These are phyloP conservation scores for Conticribra weissflogii DNA, from an alignment of 108 stramenopile species.

Conservation along the genomic window DNA sequence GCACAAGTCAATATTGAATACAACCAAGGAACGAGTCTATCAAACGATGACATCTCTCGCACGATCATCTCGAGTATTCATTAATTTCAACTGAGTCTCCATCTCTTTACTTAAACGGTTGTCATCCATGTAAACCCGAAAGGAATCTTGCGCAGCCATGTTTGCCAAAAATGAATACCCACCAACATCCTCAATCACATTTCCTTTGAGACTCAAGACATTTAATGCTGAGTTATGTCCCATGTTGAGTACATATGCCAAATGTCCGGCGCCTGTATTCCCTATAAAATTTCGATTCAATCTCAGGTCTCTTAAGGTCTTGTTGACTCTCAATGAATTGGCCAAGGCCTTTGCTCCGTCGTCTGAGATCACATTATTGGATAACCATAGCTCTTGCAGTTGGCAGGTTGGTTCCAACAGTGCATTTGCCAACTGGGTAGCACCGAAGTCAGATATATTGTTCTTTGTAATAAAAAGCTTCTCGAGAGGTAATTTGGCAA, in stretches of 20 bases:
- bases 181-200: background rate
- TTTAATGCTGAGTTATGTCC: background rate
- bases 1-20: no score
- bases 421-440: background rate
- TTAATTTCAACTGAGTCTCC: no score
- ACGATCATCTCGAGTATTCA: no score
- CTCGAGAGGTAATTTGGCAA: background rate
- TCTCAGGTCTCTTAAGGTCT: background rate
- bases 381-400: background rate
- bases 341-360: slow-evolving; percentile 11
- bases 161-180: background rate
- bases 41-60: no score
- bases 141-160: no score
- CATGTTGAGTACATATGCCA: slow-evolving; percentile 9
- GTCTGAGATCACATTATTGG: slow-evolving; percentile 3
- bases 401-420: background rate
- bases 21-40: no score
- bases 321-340: background rate
- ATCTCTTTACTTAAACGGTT: no score
- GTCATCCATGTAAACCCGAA: no score
- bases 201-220: background rate
- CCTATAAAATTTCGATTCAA: slow-evolving; percentile 18
- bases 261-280: background rate
- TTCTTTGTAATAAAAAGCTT: background rate
- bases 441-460: background rate